Evolutionary conservation across 2,329 filamentous ascomycete species (phyloP), one percentile per base, ranked within the genome.

Genomic region (Botrytis pseudocinerea): DNA sequence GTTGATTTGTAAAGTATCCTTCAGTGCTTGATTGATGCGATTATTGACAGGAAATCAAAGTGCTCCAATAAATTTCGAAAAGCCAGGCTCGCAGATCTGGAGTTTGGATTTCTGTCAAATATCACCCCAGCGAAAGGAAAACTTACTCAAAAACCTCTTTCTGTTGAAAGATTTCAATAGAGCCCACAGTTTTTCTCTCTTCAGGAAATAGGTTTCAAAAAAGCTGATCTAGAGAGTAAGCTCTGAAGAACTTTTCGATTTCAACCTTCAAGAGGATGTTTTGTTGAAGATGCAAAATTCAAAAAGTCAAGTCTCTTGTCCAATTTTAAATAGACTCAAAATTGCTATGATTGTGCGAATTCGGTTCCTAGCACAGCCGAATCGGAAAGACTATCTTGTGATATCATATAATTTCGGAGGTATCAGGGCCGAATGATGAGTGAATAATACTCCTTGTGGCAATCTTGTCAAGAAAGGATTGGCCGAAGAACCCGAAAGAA

Each of bases 141-240:
- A 64, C 40, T 25, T 64, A 64, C 62, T 35, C 25, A 4, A 44
- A 40, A 64, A 0, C 7, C 35, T 35, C 42, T 62, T 32, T 16
- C 8, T 18, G 0, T 1, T 32, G 42, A 4, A 28, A 16, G 2
- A 7, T 22, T 4, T 7, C 20, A 46, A 12, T 25, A 1, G 14
- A 16, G 6, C 3, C 38, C 7, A 46, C 4, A 44, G 28, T 12
- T 4, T 64, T 46, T 14, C 2, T 35, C n/a, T 22, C 18, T 32
- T 32, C 9, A 5, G 7, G 3, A 12, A 14, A 1, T 25, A 38
- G 20, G 8, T 4, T 9, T 14, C 10, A 25, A 14, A 16, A 8
- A 0, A 4, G n/a, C 3, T 5, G 22, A 25, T 14, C 2, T 22
- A 2, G 18, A 14, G 4, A 5, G 12, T n/a, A 25, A 25, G 9